Conservation (phyloP, 2,329 filamentous ascomycete species). For the Ophiostoma quercus region DNA sequence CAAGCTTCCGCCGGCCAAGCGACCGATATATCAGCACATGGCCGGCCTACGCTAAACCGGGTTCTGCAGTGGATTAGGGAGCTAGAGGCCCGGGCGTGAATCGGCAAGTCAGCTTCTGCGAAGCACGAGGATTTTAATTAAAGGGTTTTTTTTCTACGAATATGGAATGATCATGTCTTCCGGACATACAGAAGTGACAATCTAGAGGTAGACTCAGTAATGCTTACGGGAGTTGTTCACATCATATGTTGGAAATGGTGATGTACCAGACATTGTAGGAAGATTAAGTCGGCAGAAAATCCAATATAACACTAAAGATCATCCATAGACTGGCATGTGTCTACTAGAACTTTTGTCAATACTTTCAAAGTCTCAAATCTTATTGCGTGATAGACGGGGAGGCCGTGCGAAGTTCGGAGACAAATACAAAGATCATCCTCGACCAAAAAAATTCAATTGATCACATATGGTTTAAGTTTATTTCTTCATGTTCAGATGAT, state of each 20-base stretch:
- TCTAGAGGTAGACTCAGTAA: neutral
- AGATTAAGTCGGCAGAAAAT: no score
- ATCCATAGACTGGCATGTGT: no score
- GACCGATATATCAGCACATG: neutral
- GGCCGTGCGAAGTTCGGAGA: neutral
- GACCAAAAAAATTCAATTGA: neutral
- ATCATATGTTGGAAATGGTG: neutral
- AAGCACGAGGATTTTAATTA: neutral
- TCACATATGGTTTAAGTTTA: neutral
- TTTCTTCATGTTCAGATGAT: neutral
- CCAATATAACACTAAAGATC: no score
- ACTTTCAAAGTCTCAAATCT: no score
- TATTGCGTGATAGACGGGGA: neutral
- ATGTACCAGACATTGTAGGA: neutral
- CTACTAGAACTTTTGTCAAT: no score
- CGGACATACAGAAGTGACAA: neutral
- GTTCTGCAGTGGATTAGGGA: conserved; percentile 17
- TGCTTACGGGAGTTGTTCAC: neutral
- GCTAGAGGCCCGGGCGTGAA: neutral
- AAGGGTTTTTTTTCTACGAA: neutral
- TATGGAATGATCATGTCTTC: neutral
- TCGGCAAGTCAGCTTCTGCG: neutral
- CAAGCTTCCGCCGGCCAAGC: neutral
- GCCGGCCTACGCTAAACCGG: conserved; percentile 19
- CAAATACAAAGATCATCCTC: neutral